Percentiles rank a stretch among this genome's conserved stretches.
Evolutionary conservation across 768 basidiomycete genomes (phyloP).

Genomic region (Mycena rosella): DNA sequence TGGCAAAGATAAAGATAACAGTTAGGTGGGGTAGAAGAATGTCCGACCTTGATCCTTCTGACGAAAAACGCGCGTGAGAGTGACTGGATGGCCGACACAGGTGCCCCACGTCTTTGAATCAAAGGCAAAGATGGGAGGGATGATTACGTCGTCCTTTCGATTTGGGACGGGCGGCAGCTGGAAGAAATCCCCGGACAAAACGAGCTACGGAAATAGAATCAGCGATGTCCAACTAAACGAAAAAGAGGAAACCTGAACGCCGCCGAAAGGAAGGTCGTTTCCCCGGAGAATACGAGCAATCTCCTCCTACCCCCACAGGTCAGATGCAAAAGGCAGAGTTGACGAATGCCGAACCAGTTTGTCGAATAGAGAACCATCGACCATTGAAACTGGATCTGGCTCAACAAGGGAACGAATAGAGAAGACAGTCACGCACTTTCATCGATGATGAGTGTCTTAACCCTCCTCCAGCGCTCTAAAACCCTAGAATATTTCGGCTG

Average conservation of each 20-base stretch:
- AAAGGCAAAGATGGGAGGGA: slow-evolving; percentile 78
- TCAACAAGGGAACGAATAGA: neutral
- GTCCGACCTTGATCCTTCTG: slow-evolving; percentile 82
- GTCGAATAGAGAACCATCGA: slow-evolving; percentile 85
- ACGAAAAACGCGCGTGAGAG: slow-evolving; percentile 83
- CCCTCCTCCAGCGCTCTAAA: slow-evolving; percentile 72
- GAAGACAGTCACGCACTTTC: slow-evolving; percentile 67
- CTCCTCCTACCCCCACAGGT: slow-evolving; percentile 59
- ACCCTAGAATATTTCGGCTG: slow-evolving; percentile 52
- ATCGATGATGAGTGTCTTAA: slow-evolving; percentile 82
- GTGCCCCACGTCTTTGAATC: slow-evolving; percentile 80
- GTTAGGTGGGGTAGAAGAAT: neutral
- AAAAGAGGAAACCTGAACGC: slow-evolving; percentile 75
- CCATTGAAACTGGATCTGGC: slow-evolving; percentile 80
- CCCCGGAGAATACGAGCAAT: slow-evolving; percentile 72
- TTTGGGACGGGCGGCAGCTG: slow-evolving; percentile 87
- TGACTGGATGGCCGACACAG: slow-evolving; percentile 69
- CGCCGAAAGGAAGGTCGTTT: slow-evolving; percentile 77
- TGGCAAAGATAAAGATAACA: neutral
- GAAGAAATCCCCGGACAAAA: slow-evolving; percentile 91
- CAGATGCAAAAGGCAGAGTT: slow-evolving; percentile 42
- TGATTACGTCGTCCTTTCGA: slow-evolving; percentile 60
- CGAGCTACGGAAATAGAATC: slow-evolving; percentile 61
- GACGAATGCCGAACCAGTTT: slow-evolving; percentile 67
- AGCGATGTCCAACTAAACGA: neutral